Conservation (phyloP, 2,329 filamentous ascomycete species). For the Stachybotrys elegans region DNA sequence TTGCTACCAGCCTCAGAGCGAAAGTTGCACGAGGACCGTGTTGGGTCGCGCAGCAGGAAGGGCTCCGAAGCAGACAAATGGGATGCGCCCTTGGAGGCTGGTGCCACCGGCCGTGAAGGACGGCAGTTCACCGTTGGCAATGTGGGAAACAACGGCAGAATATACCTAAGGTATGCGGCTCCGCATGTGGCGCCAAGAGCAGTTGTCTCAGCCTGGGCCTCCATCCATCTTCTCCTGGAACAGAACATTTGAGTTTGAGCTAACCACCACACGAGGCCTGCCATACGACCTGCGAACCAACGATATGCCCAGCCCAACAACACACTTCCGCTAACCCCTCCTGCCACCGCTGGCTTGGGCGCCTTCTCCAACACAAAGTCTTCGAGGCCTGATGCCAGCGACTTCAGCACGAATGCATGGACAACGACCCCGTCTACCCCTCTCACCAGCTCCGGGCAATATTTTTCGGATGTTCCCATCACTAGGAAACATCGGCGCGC, state of each 20-base stretch:
- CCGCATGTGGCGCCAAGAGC: background rate
- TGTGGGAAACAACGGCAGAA: slow-evolving; percentile 76
- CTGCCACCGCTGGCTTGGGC: slow-evolving; percentile 53
- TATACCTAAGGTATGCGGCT: slow-evolving; percentile 67
- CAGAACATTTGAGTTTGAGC: background rate
- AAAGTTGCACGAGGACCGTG: slow-evolving; percentile 35
- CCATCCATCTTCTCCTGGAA: background rate
- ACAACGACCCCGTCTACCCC: slow-evolving; percentile 35
- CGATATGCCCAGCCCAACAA: slow-evolving; percentile 57
- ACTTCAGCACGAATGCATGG: slow-evolving; percentile 32
- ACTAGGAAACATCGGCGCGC: slow-evolving; percentile 51
- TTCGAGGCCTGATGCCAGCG: slow-evolving; percentile 17
- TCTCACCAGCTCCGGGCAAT: slow-evolving; percentile 27
- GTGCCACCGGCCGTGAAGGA: slow-evolving; percentile 57
- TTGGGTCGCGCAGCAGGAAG: slow-evolving; percentile 36
- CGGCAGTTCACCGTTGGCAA: slow-evolving; percentile 76
- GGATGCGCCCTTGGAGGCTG: slow-evolving; percentile 55
- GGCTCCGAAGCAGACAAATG: slow-evolving; percentile 50
- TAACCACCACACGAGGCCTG: slow-evolving; percentile 41
- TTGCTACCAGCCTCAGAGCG: slow-evolving; percentile 43
- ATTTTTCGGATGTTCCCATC: slow-evolving; percentile 21
- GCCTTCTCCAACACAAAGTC: slow-evolving; percentile 26
- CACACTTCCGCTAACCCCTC: slow-evolving; percentile 56
- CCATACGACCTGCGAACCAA: slow-evolving; percentile 56
- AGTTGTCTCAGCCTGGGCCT: slow-evolving; percentile 2